Base-by-base conservation (phyloP, 768 basidiomycete species). In the Pleurotus salmoneostramineus region DNA sequence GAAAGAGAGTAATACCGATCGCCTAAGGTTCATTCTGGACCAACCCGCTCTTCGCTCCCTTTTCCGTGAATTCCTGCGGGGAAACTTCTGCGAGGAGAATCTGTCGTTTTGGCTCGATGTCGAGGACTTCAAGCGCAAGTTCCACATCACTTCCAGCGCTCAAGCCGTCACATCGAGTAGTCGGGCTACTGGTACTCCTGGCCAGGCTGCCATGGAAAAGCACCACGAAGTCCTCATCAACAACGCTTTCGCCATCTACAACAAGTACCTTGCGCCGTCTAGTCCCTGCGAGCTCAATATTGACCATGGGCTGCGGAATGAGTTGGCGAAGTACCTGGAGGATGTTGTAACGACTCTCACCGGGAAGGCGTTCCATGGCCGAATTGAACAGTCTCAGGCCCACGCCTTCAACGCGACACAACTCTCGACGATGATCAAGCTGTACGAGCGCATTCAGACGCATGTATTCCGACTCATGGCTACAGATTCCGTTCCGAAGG, bases 1-100 rank as follows among this genome's bases (percentile, higher is more conserved):
- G 54, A 93, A 90, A 71, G 93, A 97, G 77, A 93, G 89, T 70
- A 96, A 96, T 67, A 90, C 93, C 11, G 93, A 95, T 57, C 89
- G 93, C 54, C 78, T 98, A 46, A 84, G 86, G 61, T 91, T 91
- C 70, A 95, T 99, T 61, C 82, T 99, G 21, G 95, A 96, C 61
- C 94, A 98, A 61, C 91, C 95, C 0, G 87, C 88, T 33, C 76
- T 95, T 37, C 85, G 97, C 11, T 83, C 85, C 2, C 76, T 98
- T 50, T 99, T 99, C 82, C 87, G 97, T 59, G 97, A 98, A 62
- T 96, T 95, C 77, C 73, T 99, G 56, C 84, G 93, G 34, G 81
- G 85, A 57, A 98, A 98, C 71, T 98, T 97, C 70, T 98, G 93
- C 74, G 97, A 99, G 68, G 97, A 99, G 78, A 99, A 99, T 69